Conservation (phyloP, 805 yeast species). For the Kuraishia floccosa region DNA sequence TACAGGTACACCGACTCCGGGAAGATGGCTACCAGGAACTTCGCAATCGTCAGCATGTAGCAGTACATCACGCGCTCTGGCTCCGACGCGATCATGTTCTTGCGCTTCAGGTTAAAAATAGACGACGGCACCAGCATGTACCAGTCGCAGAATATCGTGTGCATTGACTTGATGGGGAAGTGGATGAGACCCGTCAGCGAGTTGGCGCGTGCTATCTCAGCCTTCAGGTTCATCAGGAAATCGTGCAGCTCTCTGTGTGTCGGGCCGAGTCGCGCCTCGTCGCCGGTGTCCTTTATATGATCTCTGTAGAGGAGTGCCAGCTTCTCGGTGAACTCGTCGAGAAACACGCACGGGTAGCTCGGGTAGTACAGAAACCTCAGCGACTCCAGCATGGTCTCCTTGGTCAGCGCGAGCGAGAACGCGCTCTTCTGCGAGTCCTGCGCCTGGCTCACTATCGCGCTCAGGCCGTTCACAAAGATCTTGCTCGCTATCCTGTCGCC, state of each 20-base stretch:
- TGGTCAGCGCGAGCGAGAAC: too few relatives aligned
- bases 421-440: too few relatives aligned
- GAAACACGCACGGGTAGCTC: constrained; percentile 6
- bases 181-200: constrained; percentile 1
- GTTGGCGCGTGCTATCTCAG: too few relatives aligned
- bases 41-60: constrained; percentile 9
- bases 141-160: constrained; percentile 2
- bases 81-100: constrained; percentile 4
- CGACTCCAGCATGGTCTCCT: too few relatives aligned
- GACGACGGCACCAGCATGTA: constrained; percentile 6
- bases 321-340: constrained; percentile 7
- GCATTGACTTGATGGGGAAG: neutral
- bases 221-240: neutral
- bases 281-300: constrained; percentile 1
- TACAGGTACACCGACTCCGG: constrained; percentile 6
- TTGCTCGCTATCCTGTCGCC: too few relatives aligned
- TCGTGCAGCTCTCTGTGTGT: neutral
- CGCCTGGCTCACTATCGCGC: too few relatives aligned
- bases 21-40: constrained; percentile 9
- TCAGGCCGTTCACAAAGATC: too few relatives aligned
- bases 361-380: too few relatives aligned
- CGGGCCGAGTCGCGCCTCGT: constrained; percentile 1
- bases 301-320: constrained; percentile 2
- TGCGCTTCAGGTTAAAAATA: constrained; percentile 4
- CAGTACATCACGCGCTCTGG: constrained; percentile 7